phyloP scores from a whole-genome alignment of 2,329 filamentous ascomycete genomes.

The Lojkania enalia region DNA sequence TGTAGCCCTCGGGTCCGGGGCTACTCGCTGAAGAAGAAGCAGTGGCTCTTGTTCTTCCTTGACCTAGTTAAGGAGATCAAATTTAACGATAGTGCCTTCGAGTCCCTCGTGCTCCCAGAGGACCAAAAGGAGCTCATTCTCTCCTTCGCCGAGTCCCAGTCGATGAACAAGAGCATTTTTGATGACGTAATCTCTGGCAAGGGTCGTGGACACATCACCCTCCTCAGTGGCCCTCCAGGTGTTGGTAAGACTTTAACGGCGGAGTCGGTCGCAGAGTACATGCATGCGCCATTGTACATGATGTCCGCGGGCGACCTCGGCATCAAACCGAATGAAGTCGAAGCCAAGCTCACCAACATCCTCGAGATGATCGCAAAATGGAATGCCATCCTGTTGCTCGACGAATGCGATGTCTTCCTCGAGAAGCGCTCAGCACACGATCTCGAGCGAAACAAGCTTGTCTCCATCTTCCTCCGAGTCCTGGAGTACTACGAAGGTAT shows the following conservation, averaged over 20 bases:
- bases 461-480: slow-evolving; percentile 43
- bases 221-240: slow-evolving; percentile 81
- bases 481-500: slow-evolving; percentile 41
- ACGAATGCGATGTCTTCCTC: slow-evolving; percentile 65
- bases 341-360: slow-evolving; percentile 51
- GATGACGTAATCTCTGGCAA: slow-evolving; percentile 73
- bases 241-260: slow-evolving; percentile 88
- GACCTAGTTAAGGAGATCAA: slow-evolving; percentile 76
- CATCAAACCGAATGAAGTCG: slow-evolving; percentile 48
- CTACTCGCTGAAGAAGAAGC: slow-evolving; percentile 83
- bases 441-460: slow-evolving; percentile 43
- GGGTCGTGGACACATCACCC: slow-evolving; percentile 77
- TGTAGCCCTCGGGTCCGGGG: slow-evolving; percentile 80
- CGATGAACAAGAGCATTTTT: slow-evolving; percentile 74
- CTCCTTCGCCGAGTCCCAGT: slow-evolving; percentile 79
- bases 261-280: slow-evolving; percentile 82
- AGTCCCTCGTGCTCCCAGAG: slow-evolving; percentile 71
- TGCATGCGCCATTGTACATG: slow-evolving; percentile 80
- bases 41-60: slow-evolving; percentile 85
- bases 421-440: slow-evolving; percentile 51
- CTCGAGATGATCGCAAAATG: slow-evolving; percentile 55
- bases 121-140: slow-evolving; percentile 69
- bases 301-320: slow-evolving; percentile 70
- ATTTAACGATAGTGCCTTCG: slow-evolving; percentile 81
- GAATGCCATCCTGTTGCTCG: slow-evolving; percentile 58